Evolutionary conservation across 1,284 basidiomycete genomes (phyloP), one percentile per base, ranked within the genome.

Genomic region (Heterobasidion irregulare): DNA sequence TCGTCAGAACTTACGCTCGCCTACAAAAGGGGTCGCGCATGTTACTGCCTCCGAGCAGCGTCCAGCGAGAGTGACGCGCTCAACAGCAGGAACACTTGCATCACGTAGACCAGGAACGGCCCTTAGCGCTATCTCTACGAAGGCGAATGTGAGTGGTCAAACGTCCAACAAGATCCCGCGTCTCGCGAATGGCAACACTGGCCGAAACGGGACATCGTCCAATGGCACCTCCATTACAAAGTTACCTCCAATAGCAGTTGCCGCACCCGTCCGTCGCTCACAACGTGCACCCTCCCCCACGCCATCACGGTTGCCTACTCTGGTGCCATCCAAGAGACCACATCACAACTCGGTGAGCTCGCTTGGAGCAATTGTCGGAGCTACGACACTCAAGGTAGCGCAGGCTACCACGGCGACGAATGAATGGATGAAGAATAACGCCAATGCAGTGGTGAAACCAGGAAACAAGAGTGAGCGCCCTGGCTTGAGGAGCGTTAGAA

Each of bases 131-230:
- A 53, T 59, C 10, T 55, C 62, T 45, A 66, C 61, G 59, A 72
- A 68, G 59, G 61, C 63, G 41, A 68, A 64, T 51, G 71, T 71
- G n/a, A 41, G 38, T 9, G 79, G 78, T 61, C 74, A 78, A 4
- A 83, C 59, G 7, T 58, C 88, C 4, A 88, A 88, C 66, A 90
- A 89, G 71, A 89, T 90, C 55, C 88, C 88, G 7, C 75, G 86
- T 60, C 74, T 89, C 12, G 78, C 86, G 0, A 76, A 79, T 34
- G 78, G 76, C 49, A 75, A 78, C n/a, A 69, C 67, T 3, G 69
- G 73, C 5, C 68, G 77, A 32, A 63, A 56, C 47, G 66, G 64
- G 10, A 59, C 59, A 8, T 54, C 59, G 19, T 56, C 62, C 47
- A 52, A 52, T 18, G 13, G 26, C 18, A 34, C 51, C 18, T n/a